Evolutionary conservation across 2,329 filamentous ascomycete genomes (phyloP), one percentile per base, ranked within the genome.

Genomic region (Chaetothyriales sp.): DNA sequence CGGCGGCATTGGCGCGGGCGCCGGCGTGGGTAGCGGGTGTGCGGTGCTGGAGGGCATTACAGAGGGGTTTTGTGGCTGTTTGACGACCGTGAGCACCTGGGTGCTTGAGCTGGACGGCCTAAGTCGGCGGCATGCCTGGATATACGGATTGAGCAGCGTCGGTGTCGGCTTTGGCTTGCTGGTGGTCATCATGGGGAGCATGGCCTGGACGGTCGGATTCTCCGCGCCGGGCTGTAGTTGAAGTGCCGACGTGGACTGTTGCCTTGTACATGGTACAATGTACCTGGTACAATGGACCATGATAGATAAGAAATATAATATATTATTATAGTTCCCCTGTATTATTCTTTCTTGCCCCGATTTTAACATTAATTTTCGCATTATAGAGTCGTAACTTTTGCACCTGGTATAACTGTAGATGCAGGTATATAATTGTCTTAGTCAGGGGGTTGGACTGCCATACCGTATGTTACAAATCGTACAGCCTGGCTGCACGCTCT

Each of bases 151-250:
- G 0, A 65, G 67, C 18, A 90, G 84, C 60, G 74, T 89, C 2
- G 62, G 71, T 0, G 71, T 71, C 0, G 78, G 76, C 1, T 62
- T 88, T 53, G 73, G 71, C 8, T 59, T 83, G 9, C 66, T 85
- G 73, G 73, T 89, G 19, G 72, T 78, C 0, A 75, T 89, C 18
- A 86, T 89, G 80, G 87, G 86, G 0, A 81, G 82, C 53, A 66
- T 89, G 61, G 69, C 76, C 54, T 94, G 86, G 87, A 82, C 74
- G 25, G 65, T 70, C 4, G 80, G 77, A 0, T 82, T 47, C 28
- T 22, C 46, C 18, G 29, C 9, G 8, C 46, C 46, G 2, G 19
- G 18, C 8, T 47, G 46, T 8, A 47, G 46, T 20, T 47, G 46
- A 47, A 15, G 10, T 15, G 22, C 6, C 3, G 22, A 25, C 22